phyloP scores from a whole-genome alignment of 169 alveolate species.

The Eimeria mitis region DNA sequence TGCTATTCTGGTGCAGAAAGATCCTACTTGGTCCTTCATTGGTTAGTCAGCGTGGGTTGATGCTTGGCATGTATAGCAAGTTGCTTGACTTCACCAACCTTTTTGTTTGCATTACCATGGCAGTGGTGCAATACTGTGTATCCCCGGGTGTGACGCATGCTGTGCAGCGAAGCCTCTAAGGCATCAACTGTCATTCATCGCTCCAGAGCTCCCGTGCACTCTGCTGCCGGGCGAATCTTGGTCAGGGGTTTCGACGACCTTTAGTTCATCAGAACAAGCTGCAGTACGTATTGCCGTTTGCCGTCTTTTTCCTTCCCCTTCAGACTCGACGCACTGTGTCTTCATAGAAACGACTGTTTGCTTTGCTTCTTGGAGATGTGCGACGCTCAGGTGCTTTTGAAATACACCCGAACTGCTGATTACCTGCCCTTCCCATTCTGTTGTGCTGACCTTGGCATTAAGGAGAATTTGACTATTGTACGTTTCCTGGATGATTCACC shows the following conservation, averaged over 20 bases:
- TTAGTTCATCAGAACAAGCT: neutral
- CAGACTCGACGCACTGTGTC: neutral
- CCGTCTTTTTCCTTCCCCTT: neutral
- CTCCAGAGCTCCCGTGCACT: constrained; percentile 58
- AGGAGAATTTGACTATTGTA: constrained; percentile 45
- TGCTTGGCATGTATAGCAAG: neutral
- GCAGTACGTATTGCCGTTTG: constrained; percentile 17
- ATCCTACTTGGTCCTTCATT: neutral
- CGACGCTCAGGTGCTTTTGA: constrained; percentile 46
- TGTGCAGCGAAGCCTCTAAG: neutral
- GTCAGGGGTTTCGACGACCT: constrained; percentile 48
- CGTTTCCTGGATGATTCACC: neutral
- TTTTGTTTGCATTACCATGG: neutral
- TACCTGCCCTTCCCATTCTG: constrained; percentile 45
- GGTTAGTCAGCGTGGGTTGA: neutral
- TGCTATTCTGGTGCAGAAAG: neutral
- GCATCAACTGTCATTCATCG: constrained; percentile 10
- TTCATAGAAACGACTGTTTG: neutral
- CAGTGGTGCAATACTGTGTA: neutral
- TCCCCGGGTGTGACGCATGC: neutral
- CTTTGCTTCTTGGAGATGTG: neutral
- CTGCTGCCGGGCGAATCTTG: constrained; percentile 70
- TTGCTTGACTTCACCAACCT: neutral
- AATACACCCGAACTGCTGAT: constrained; percentile 54
- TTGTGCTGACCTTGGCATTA: constrained; percentile 39